Percentiles rank a stretch among this genome's conserved stretches.
phyloP scores from a whole-genome alignment of 495 filamentous ascomycete genomes.

The Sordaria brevicollis region DNA sequence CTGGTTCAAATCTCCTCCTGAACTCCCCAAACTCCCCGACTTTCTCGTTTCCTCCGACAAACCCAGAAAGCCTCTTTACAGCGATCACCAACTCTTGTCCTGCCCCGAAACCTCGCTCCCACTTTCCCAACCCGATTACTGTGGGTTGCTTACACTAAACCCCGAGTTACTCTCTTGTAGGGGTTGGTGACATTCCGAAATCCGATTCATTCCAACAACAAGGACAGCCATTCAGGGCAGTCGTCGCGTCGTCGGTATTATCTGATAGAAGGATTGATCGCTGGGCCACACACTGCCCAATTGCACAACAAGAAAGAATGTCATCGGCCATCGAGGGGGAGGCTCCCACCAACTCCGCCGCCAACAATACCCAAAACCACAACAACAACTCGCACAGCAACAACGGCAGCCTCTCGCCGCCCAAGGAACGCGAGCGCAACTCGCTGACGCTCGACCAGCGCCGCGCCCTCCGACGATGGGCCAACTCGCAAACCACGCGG shows the following conservation, averaged over 20 bases:
- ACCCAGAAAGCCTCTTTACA: neutral
- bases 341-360: neutral
- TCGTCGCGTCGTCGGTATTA: neutral
- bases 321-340: neutral
- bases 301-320: neutral
- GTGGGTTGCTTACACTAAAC: neutral
- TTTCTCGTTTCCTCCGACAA: neutral
- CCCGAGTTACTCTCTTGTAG: neutral
- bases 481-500: constrained; percentile 35
- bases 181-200: neutral
- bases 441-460: constrained; percentile 44
- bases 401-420: constrained; percentile 4
- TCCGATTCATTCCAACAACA: too few species aligned
- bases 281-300: neutral
- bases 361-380: neutral
- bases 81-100: neutral
- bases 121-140: neutral
- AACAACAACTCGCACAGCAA: neutral
- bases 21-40: neutral
- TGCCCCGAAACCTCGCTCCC: neutral
- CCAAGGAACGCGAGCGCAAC: constrained; percentile 40
- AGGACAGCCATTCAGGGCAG: neutral
- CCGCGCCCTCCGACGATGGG: constrained; percentile 41
- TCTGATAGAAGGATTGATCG: neutral
- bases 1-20: neutral